Conservation (phyloP, 345 rosid species). For the Anastatica hierochuntica region DNA sequence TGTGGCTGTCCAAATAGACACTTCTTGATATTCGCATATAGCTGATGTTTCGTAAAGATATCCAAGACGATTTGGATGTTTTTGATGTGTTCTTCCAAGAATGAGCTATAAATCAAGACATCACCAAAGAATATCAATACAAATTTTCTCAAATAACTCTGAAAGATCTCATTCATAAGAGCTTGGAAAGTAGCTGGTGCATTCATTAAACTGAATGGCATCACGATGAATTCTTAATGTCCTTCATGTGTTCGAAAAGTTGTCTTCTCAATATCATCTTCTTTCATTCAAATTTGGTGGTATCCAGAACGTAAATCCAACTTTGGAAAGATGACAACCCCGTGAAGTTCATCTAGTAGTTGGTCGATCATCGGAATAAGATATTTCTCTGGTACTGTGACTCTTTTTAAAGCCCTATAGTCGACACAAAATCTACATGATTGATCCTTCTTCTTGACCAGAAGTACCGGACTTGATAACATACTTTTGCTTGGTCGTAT, state of each 20-base stretch:
- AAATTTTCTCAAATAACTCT: background rate
- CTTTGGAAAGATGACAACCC: accelerated
- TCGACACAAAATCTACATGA: background rate
- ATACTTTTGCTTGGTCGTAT: too few relatives aligned
- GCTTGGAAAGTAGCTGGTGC: background rate
- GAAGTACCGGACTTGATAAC: too few relatives aligned
- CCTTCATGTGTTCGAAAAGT: background rate
- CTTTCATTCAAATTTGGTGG: background rate
- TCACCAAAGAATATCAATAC: background rate
- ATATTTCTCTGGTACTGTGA: background rate
- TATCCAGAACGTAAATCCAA: background rate
- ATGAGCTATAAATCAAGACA: background rate
- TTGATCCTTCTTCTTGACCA: too few relatives aligned
- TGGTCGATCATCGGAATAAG: background rate
- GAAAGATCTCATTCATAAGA: background rate
- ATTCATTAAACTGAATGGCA: background rate
- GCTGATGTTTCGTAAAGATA: accelerated
- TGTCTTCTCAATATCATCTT: background rate
- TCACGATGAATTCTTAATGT: too few relatives aligned
- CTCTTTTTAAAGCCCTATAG: background rate
- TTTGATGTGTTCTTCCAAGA: too few relatives aligned
- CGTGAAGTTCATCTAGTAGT: background rate
- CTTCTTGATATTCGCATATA: background rate
- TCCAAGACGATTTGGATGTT: too few relatives aligned
- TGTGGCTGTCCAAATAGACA: background rate